These are phyloP conservation scores for Sphenostylis stenocarpa DNA, from an alignment of 306 rosid genomes.

Conservation along the genomic window DNA sequence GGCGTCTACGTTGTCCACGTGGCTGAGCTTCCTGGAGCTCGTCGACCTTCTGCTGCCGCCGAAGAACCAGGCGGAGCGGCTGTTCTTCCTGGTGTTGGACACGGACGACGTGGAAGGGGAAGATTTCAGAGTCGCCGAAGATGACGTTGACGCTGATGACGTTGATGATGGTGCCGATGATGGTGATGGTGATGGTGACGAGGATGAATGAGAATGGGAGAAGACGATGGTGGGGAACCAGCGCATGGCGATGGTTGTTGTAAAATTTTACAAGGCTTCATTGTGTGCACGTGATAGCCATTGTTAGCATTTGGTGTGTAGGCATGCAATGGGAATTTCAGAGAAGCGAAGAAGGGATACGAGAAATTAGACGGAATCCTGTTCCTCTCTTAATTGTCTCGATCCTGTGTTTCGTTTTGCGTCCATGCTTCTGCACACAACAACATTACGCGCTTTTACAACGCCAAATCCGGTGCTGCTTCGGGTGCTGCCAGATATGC, in stretches of 20 bases:
- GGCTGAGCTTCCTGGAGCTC: slow-evolving; percentile 48
- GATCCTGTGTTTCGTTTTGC: not conserved
- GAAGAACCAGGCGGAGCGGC: slow-evolving; percentile 50
- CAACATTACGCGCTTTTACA: slow-evolving; percentile 19
- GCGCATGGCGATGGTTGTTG: slow-evolving; percentile 47
- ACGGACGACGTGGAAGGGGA: slow-evolving; percentile 37
- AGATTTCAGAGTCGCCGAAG: not conserved
- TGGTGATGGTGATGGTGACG: not conserved
- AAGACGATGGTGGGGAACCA: slow-evolving; percentile 68
- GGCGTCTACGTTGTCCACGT: slow-evolving; percentile 22
- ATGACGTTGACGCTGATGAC: not conserved
- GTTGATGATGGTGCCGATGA: not conserved
- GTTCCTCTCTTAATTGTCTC: not conserved
- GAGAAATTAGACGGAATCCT: not conserved
- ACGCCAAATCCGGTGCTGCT: slow-evolving; percentile 28
- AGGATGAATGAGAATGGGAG: slow-evolving; percentile 44
- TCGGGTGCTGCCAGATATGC: slow-evolving; percentile 29
- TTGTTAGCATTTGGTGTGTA: not conserved
- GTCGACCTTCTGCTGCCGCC: slow-evolving; percentile 37
- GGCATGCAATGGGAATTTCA: not conserved
- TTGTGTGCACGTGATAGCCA: not conserved
- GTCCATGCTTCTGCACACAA: not conserved
- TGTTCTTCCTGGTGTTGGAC: slow-evolving; percentile 11
- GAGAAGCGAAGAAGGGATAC: not conserved
- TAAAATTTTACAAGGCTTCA: not conserved